Conservation (phyloP, 2,329 filamentous ascomycete genomes). For the Uncinocarpus reesii region DNA sequence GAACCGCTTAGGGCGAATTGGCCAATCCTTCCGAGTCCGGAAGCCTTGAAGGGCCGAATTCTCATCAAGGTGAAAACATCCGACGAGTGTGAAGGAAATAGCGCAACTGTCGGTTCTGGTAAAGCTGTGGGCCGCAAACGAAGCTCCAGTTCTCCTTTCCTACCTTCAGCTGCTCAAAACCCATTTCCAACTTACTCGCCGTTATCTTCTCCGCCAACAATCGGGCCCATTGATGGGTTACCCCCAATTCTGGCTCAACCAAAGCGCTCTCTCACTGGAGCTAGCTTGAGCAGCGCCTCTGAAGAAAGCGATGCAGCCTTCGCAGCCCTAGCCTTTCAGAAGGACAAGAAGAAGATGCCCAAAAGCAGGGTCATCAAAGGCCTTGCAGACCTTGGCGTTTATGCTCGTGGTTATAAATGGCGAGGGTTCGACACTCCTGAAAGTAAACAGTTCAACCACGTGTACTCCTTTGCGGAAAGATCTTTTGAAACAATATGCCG, state of each 20-base stretch:
- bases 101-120: slow-evolving; percentile 47
- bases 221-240: slow-evolving; percentile 40
- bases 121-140: slow-evolving; percentile 38
- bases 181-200: slow-evolving; percentile 37
- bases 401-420: slow-evolving; percentile 70
- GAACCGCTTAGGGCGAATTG: slow-evolving; percentile 61
- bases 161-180: slow-evolving; percentile 47
- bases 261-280: slow-evolving; percentile 43
- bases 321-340: slow-evolving; percentile 44
- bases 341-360: slow-evolving; percentile 51
- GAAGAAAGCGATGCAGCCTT: slow-evolving; percentile 65
- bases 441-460: slow-evolving; percentile 82
- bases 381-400: slow-evolving; percentile 76
- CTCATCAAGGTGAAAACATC: slow-evolving; percentile 82
- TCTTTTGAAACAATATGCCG: slow-evolving; percentile 74
- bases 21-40: slow-evolving; percentile 67
- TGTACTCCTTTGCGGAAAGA: slow-evolving; percentile 87
- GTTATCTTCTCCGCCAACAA: slow-evolving; percentile 45
- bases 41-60: slow-evolving; percentile 71
- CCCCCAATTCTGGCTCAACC: slow-evolving; percentile 40
- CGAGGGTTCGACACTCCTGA: slow-evolving; percentile 66
- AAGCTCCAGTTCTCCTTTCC: slow-evolving; percentile 70
- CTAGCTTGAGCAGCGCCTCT: slow-evolving; percentile 49
- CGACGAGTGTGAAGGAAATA: slow-evolving; percentile 28
- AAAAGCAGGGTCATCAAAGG: slow-evolving; percentile 77